phyloP scores from a whole-genome alignment of 495 filamentous ascomycete genomes.

The Daldinia bambusicola region DNA sequence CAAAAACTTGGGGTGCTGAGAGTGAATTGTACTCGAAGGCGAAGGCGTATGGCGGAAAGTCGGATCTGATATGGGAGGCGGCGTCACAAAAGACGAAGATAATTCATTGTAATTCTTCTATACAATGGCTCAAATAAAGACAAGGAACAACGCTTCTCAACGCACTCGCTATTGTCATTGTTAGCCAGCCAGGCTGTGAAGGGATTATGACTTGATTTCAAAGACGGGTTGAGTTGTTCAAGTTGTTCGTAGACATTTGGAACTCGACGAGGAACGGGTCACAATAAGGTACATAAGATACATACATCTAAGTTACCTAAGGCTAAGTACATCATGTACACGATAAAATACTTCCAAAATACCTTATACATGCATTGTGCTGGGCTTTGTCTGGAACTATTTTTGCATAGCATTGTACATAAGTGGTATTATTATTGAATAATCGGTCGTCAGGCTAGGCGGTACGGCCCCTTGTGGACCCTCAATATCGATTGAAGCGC shows the following conservation, averaged over 20 bases:
- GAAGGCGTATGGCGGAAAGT: conserved; percentile 8
- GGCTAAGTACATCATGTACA: no score
- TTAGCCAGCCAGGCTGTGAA: conserved; percentile 18
- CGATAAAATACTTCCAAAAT: no score
- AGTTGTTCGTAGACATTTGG: background rate
- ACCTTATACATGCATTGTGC: no score
- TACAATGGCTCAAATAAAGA: conserved; percentile 26
- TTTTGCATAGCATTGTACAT: background rate
- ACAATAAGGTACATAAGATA: conserved; percentile 2
- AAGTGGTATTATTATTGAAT: background rate
- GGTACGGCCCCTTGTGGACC: conserved; percentile 22
- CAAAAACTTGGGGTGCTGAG: conserved; percentile 17
- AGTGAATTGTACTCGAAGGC: conserved; percentile 3
- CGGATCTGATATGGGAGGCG: conserved; percentile 23
- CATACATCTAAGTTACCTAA: background rate
- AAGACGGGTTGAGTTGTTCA: conserved; percentile 20
- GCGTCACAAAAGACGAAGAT: conserved; percentile 12
- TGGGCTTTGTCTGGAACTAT: no score
- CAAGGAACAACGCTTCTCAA: conserved; percentile 27
- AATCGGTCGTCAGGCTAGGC: conserved; percentile 17
- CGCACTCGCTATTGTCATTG: conserved; percentile 9
- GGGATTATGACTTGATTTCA: conserved; percentile 18
- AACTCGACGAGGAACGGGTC: conserved; percentile 1
- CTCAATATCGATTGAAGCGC: conserved; percentile 30
- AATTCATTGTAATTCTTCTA: conserved; percentile 20